phyloP scores from a whole-genome alignment of 768 basidiomycete species.

The Leccinum variicolor region DNA sequence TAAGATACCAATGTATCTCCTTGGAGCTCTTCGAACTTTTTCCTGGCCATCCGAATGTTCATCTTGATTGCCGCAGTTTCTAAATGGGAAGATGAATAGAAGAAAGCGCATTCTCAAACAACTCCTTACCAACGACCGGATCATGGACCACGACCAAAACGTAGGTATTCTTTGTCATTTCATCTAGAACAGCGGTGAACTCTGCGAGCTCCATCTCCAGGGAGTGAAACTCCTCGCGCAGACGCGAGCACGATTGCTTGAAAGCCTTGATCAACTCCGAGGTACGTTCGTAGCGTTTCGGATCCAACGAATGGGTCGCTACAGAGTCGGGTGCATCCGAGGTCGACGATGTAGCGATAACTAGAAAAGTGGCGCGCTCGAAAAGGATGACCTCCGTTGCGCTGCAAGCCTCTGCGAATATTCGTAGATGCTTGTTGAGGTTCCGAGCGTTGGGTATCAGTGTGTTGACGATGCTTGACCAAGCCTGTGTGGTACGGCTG shows the following conservation, averaged over 20 bases:
- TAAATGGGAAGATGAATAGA: conserved; percentile 29
- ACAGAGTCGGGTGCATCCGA: conserved; percentile 33
- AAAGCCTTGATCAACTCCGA: conserved; percentile 95
- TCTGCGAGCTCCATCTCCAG: conserved; percentile 83
- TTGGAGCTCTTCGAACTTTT: conserved; percentile 89
- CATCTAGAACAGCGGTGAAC: conserved; percentile 88
- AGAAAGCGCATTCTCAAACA: not conserved
- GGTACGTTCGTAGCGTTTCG: conserved; percentile 80
- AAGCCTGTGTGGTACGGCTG: conserved; percentile 59
- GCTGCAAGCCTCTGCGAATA: conserved; percentile 81
- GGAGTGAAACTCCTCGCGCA: conserved; percentile 81
- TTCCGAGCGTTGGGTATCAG: conserved; percentile 94
- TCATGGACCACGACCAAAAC: conserved; percentile 88
- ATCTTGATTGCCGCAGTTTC: conserved; percentile 86
- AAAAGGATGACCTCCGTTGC: conserved; percentile 95
- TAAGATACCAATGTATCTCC: conserved; percentile 53
- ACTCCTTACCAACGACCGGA: conserved; percentile 72
- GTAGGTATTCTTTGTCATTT: conserved; percentile 91
- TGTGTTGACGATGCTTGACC: conserved; percentile 96
- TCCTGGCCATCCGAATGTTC: conserved; percentile 82
- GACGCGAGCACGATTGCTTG: conserved; percentile 84
- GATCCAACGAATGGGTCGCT: conserved; percentile 48
- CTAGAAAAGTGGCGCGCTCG: conserved; percentile 96
- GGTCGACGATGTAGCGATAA: conserved; percentile 80
- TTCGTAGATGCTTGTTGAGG: conserved; percentile 81